Evolutionary conservation across 129 eudicot genomes (phyloP).

Genomic region (Logfia minima): DNA sequence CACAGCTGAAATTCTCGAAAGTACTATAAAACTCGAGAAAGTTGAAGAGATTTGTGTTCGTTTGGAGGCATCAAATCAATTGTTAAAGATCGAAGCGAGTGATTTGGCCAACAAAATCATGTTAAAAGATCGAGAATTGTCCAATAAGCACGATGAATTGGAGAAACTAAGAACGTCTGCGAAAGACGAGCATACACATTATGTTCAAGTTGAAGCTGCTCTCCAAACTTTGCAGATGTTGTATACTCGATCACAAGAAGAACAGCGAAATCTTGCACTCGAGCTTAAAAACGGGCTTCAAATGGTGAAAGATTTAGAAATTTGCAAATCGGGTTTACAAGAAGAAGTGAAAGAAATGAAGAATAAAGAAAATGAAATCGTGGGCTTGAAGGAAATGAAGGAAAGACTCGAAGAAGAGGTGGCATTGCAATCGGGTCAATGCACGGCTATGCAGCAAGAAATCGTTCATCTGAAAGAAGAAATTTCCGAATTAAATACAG

Average conservation of each 20-base stretch:
- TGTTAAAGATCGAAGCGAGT: conserved; percentile 63
- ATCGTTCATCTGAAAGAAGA: conserved; percentile 57
- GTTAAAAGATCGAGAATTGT: conserved; percentile 65
- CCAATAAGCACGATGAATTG: conserved; percentile 57
- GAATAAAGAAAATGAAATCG: conserved; percentile 51
- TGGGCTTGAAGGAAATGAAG: conserved; percentile 57
- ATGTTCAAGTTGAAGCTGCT: conserved; percentile 63
- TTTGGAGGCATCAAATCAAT: conserved; percentile 63
- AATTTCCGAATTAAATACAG: conserved; percentile 48
- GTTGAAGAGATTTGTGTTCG: conserved; percentile 60
- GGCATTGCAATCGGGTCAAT: conserved; percentile 52
- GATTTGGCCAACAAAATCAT: conserved; percentile 60
- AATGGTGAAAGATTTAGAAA: conserved; percentile 64
- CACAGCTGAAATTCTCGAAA: conserved; percentile 42
- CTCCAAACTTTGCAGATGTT: conserved; percentile 56
- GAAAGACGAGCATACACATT: conserved; percentile 57
- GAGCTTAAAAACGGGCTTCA: conserved; percentile 75
- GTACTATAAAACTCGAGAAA: conserved; percentile 48
- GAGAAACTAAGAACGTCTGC: conserved; percentile 58
- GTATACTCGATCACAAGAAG: conserved; percentile 82
- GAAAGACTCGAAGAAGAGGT: conserved; percentile 83
- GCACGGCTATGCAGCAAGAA: conserved; percentile 56
- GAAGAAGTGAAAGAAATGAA: conserved; percentile 56
- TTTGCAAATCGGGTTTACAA: conserved; percentile 52
- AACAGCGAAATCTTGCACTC: conserved; percentile 55